A percentile compares a stretch with the other conserved stretches of the same genome.
Conservation (phyloP, 441 rosid genomes). For the Macaranga tanarius region DNA sequence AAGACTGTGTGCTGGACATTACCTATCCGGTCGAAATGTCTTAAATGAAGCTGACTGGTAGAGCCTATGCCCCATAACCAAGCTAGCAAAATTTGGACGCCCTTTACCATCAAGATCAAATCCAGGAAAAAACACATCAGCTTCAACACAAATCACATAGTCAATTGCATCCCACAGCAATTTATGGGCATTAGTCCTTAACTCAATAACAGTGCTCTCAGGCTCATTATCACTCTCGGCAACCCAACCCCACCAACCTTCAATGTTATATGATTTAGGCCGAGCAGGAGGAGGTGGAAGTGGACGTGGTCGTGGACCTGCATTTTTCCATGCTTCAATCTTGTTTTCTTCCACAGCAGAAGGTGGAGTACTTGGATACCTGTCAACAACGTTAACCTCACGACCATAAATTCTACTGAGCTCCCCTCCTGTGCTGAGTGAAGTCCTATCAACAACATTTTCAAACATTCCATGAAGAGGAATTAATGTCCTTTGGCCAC, state of each 20-base stretch:
- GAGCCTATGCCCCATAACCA: slow-evolving; percentile 93
- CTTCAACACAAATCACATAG: slow-evolving; percentile 77
- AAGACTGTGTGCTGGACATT: slow-evolving; percentile 14
- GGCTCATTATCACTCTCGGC: slow-evolving; percentile 99
- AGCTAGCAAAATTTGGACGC: slow-evolving; percentile 85
- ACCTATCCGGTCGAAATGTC: slow-evolving; percentile 93
- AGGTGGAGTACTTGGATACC: slow-evolving; percentile 46
- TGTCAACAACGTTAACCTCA: slow-evolving; percentile 59
- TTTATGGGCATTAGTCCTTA: slow-evolving; percentile 96
- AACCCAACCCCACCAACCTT: slow-evolving; percentile 99
- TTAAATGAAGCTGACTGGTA: slow-evolving; percentile 82
- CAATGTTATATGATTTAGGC: slow-evolving; percentile 84
- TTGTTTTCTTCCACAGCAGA: slow-evolving; percentile 54
- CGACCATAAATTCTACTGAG: slow-evolving; percentile 82
- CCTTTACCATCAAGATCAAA: slow-evolving; percentile 91
- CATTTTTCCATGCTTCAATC: slow-evolving; percentile 55
- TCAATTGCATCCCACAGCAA: slow-evolving; percentile 96
- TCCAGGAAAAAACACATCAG: slow-evolving; percentile 92
- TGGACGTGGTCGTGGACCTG: slow-evolving; percentile 89
- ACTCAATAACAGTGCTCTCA: slow-evolving; percentile 87
- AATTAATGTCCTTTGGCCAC: slow-evolving; percentile 84
- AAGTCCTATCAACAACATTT: slow-evolving; percentile 92
- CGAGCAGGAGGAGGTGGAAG: slow-evolving; percentile 92
- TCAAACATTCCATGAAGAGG: slow-evolving; percentile 91
- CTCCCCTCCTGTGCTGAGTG: slow-evolving; percentile 86